Evolutionary conservation across 768 basidiomycete genomes (phyloP).

Genomic region (Gymnopilus dilepis): DNA sequence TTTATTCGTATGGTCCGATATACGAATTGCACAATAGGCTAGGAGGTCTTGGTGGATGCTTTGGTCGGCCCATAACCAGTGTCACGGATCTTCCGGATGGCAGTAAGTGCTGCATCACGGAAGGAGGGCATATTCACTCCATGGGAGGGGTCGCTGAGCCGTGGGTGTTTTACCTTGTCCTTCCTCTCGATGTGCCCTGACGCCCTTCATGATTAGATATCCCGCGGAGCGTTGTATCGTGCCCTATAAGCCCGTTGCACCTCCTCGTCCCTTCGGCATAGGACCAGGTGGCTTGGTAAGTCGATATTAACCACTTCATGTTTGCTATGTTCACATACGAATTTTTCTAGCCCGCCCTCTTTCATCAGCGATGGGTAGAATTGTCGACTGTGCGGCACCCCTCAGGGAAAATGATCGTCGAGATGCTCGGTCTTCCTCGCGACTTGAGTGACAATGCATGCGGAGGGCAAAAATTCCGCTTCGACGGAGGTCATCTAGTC

Average conservation of each 20-base stretch:
- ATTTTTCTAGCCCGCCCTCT: background rate
- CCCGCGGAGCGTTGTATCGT: conserved; percentile 4
- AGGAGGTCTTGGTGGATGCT: background rate
- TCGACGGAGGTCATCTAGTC: conserved; percentile 7
- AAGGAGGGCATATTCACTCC: conserved; percentile 5
- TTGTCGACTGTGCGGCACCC: conserved; percentile 2
- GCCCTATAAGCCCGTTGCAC: background rate
- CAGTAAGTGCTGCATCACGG: conserved; percentile 7
- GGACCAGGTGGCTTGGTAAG: background rate
- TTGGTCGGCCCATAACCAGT: conserved; percentile 5
- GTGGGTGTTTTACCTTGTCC: background rate
- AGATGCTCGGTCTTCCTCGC: background rate
- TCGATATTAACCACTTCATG: background rate
- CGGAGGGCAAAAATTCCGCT: conserved; percentile 4
- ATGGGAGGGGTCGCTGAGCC: conserved; percentile 3
- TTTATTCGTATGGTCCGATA: conserved; percentile 6
- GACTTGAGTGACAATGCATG: conserved; percentile 3
- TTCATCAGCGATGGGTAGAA: conserved; percentile 6
- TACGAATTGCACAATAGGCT: background rate
- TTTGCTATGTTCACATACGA: background rate
- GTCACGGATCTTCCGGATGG: conserved; percentile 10
- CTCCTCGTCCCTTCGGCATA: background rate
- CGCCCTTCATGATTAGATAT: background rate
- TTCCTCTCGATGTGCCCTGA: background rate
- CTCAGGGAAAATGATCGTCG: conserved; percentile 4